phyloP scores from a whole-genome alignment of 257 asterid species.

The Echium plantagineum region DNA sequence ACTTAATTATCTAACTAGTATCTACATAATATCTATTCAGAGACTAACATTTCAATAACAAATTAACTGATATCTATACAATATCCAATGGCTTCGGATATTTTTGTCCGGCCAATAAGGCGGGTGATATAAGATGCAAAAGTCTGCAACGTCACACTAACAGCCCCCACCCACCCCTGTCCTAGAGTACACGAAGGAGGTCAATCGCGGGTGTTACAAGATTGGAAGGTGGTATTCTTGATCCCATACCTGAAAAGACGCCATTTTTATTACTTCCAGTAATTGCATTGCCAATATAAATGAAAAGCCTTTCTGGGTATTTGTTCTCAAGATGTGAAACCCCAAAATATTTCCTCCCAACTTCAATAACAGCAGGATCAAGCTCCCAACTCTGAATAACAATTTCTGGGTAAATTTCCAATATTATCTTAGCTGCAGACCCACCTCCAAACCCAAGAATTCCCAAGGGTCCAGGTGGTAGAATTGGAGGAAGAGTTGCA shows the following conservation, averaged over 20 bases:
- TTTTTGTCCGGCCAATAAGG: too few species aligned
- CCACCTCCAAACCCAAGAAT: constrained; percentile 95
- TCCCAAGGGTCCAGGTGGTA: constrained; percentile 78
- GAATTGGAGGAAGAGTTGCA: constrained; percentile 69
- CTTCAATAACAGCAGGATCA: constrained; percentile 64
- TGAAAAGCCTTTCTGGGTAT: constrained; percentile 33
- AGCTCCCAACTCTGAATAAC: constrained; percentile 76
- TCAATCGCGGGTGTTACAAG: too few species aligned
- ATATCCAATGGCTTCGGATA: too few species aligned
- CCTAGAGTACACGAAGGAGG: too few species aligned
- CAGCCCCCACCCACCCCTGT: too few species aligned
- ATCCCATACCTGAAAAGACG: constrained; percentile 40
- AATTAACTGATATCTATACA: too few species aligned
- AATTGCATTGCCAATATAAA: constrained; percentile 59
- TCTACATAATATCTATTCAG: too few species aligned
- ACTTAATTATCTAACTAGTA: too few species aligned
- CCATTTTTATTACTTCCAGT: constrained; percentile 33
- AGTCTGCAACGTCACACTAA: too few species aligned
- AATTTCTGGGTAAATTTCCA: constrained; percentile 42
- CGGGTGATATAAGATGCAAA: too few species aligned
- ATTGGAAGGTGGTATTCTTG: too few species aligned
- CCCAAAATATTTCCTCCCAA: constrained; percentile 63
- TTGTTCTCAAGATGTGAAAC: constrained; percentile 54
- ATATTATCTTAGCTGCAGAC: constrained; percentile 49
- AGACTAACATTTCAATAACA: too few species aligned